These are phyloP conservation scores for Firmiana major DNA, from an alignment of 345 rosid genomes.

Conservation along the genomic window DNA sequence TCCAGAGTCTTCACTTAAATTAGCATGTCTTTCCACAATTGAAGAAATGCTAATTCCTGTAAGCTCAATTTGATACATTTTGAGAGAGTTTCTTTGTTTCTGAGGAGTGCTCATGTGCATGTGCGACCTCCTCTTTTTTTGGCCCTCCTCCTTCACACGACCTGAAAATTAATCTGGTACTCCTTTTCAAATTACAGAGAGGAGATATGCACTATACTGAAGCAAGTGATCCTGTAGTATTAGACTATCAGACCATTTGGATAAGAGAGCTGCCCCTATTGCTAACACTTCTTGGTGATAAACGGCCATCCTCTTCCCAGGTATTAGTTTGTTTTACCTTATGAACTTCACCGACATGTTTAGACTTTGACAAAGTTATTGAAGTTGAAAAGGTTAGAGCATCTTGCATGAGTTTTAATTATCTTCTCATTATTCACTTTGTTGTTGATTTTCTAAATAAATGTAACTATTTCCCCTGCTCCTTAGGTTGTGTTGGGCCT, in stretches of 20 bases:
- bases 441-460: neutral
- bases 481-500: constrained; percentile 63
- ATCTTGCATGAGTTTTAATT: neutral
- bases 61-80: constrained; percentile 29
- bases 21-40: constrained; percentile 56
- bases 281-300: constrained; percentile 56
- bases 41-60: constrained; percentile 75
- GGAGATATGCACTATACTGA: constrained; percentile 35
- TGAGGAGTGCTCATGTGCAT: neutral
- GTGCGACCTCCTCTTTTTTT: neutral
- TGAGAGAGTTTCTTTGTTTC: neutral
- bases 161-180: neutral
- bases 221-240: constrained; percentile 41
- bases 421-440: neutral
- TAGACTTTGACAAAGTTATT: constrained; percentile 7
- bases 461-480: constrained; percentile 14
- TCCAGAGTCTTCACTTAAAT: constrained; percentile 56
- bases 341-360: constrained; percentile 14
- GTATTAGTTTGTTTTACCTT: constrained; percentile 28
- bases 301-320: constrained; percentile 54
- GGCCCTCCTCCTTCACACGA: neutral
- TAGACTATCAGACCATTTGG: constrained; percentile 58
- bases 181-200: constrained; percentile 33
- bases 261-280: constrained; percentile 66
- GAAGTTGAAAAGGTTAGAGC: constrained; percentile 5